These are phyloP conservation scores for Tetrahymena malaccensis DNA, from an alignment of 73 alveolate genomes.

Conservation along the genomic window DNA sequence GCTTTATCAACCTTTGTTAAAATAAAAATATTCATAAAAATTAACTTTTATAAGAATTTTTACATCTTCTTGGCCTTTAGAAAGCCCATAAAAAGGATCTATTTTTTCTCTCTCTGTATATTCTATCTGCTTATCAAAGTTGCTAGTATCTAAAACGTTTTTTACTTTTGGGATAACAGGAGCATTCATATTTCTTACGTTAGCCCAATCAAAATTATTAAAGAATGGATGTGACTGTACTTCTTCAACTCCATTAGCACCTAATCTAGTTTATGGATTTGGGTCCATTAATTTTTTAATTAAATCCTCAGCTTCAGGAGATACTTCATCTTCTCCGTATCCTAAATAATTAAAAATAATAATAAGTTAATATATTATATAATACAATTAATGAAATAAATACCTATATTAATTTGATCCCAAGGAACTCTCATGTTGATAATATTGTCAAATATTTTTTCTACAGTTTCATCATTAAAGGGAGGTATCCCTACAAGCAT, in stretches of 20 bases:
- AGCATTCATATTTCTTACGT: slow-evolving; percentile 11
- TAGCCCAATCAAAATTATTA: slow-evolving; percentile 23
- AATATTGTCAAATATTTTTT: slow-evolving; percentile 37
- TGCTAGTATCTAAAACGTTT: neutral
- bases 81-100: neutral
- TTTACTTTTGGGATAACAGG: slow-evolving; percentile 9
- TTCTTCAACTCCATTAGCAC: slow-evolving; percentile 35
- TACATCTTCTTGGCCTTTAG: neutral
- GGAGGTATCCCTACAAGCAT: slow-evolving; percentile 43
- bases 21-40: neutral
- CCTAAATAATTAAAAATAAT: neutral
- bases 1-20: neutral
- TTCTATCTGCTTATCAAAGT: neutral
- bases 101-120: neutral
- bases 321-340: slow-evolving; percentile 19
- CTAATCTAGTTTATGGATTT: slow-evolving; percentile 44
- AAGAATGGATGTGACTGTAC: slow-evolving; percentile 28
- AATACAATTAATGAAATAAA: too few relatives aligned
- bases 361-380: too few relatives aligned
- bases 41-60: neutral
- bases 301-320: slow-evolving; percentile 36
- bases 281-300: slow-evolving; percentile 41
- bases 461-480: slow-evolving; percentile 41
- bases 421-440: slow-evolving; percentile 24
- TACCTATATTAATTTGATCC: slow-evolving; percentile 1